Evolutionary conservation across 169 alveolate genomes (phyloP), one percentile per base, ranked within the genome.

Genomic region (Plasmodium fragile): DNA sequence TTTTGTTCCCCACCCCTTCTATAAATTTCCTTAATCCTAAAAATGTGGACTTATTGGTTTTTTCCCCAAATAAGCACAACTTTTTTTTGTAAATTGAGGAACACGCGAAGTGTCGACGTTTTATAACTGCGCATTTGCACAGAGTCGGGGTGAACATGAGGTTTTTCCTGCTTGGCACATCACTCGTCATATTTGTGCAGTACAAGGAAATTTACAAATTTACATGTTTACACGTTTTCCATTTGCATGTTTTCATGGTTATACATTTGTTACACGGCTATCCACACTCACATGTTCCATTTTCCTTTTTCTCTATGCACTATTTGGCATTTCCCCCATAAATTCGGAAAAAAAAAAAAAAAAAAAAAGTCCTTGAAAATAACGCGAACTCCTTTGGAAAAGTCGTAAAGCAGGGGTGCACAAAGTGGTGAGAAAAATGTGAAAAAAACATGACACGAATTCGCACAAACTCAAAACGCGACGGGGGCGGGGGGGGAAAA

Each of bases 231-330:
- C 75, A 59, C 32, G 1, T 59, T 8, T 55, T 22, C 8, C 36
- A 7, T 25, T 65, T 65, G 8, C 59, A 49, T 1, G 59, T 49
- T 49, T 49, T 13, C 59, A 49, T 43, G 7, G 11, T 49, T 49
- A 49, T 49, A 49, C n/a, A 49, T 49, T 49, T 13, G 22, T 49
- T 49, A 16, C 59, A 49, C 16, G 25, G 25, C 59, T 43, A 49
- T 49, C 49, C 49, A 18, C 41, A 70, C 79, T 2, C 41, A 13
- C 43, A 41, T 80, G 22, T 7, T 45, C 39, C n/a, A 8, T 80
- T 81, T 45, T 81, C 30, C 18, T 69, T 82, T 65, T 69, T 25
- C 71, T 65, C 65, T 32, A 52, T 69, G 81, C 92, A 82, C 92
- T 82, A 39, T 82, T 39, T 34, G 73, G 92, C 92, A 82, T 70